Percentiles rank a stretch among this genome's conserved stretches.
Evolutionary conservation across 805 yeast genomes (phyloP).

Genomic region (Candida verbasci): DNA sequence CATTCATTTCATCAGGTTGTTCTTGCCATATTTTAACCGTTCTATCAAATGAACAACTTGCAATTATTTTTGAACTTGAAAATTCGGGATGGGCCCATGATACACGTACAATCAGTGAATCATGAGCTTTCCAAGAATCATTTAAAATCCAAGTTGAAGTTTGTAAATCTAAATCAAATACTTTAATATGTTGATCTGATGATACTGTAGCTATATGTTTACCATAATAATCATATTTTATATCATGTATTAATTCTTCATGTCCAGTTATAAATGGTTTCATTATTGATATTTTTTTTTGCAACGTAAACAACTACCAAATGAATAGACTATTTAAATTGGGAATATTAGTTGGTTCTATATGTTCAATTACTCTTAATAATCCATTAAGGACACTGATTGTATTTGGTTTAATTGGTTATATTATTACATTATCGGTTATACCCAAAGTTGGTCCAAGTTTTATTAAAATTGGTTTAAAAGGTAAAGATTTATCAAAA

Average conservation of each 20-base stretch:
- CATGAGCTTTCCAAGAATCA: constrained; percentile 96
- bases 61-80: constrained; percentile 67
- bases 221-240: constrained; percentile 91
- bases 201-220: constrained; percentile 90
- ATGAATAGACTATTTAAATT: constrained; percentile 7
- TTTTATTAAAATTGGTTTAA: constrained; percentile 75
- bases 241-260: constrained; percentile 87
- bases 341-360: constrained; percentile 12
- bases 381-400: constrained; percentile 55
- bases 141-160: constrained; percentile 75
- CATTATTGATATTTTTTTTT: constrained; percentile 15
- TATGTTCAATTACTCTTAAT: constrained; percentile 27
- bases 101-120: constrained; percentile 74
- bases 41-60: constrained; percentile 86
- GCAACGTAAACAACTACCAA: constrained; percentile 7
- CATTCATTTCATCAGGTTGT: constrained; percentile 66
- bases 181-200: constrained; percentile 89
- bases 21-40: constrained; percentile 92
- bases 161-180: constrained; percentile 68
- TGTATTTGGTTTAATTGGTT: constrained; percentile 69
- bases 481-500: constrained; percentile 81
- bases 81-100: constrained; percentile 95
- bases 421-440: constrained; percentile 50
- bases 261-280: constrained; percentile 86
- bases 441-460: constrained; percentile 66